A percentile compares a stretch with the other conserved stretches of the same genome.
Conservation (phyloP, 768 basidiomycete species). For the Lactarius psammicola region DNA sequence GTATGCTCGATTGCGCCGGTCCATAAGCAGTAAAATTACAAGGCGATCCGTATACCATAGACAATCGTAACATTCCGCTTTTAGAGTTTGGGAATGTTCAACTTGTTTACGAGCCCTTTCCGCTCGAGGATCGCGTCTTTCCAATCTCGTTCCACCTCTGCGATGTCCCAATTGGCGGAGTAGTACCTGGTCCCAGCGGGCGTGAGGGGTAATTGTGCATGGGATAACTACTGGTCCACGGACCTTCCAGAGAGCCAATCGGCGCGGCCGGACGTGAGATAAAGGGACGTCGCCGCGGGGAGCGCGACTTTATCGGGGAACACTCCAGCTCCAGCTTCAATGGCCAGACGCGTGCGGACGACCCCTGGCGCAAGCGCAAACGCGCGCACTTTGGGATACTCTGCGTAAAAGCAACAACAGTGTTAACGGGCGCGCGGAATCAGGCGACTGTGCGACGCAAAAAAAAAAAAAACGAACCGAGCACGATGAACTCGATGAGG, state of each 20-base stretch:
- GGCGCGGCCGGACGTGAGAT: conserved; percentile 15
- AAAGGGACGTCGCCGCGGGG: conserved; percentile 9
- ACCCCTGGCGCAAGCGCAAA: conserved; percentile 11
- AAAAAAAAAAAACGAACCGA: neutral
- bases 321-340: neutral
- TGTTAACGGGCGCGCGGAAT: no score
- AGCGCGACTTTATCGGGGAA: neutral
- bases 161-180: conserved; percentile 14
- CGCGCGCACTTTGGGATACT: conserved; percentile 9
- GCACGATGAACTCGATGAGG: conserved; percentile 14
- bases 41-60: neutral
- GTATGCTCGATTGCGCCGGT: no score
- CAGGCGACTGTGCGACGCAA: neutral
- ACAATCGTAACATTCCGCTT: neutral
- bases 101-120: conserved; percentile 6
- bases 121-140: conserved; percentile 9
- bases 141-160: conserved; percentile 17
- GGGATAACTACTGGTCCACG: conserved; percentile 1
- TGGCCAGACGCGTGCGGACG: conserved; percentile 3
- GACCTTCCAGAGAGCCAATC: conserved; percentile 21
- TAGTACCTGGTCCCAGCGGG: conserved; percentile 4
- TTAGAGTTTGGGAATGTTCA: neutral
- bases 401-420: no score
- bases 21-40: neutral
- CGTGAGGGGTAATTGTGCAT: no score